Base-by-base conservation (phyloP, 495 filamentous ascomycete species). In the Cairneyella variabilis region DNA sequence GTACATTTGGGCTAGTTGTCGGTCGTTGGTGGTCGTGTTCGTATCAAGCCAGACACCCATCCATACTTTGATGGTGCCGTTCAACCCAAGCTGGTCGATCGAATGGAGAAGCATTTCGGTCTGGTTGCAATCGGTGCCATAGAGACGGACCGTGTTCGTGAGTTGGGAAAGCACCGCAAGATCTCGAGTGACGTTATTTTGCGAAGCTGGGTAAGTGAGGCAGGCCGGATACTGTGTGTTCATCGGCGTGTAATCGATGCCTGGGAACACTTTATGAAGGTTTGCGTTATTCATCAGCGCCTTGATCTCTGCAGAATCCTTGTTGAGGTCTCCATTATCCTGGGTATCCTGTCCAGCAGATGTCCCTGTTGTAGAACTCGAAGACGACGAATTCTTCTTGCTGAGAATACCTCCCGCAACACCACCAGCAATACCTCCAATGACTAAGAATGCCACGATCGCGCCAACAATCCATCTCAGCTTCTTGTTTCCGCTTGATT, bases 101-200 rank as follows among this genome's bases (percentile, higher is more conserved):
- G 91, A 82, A 61, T 92, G 83, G 36, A 97, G 77, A 1, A 93
- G 85, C 89, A 97, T 90, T 65, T 96, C 83, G 0, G 93, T 97
- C 68, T 97, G 92, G 66, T 97, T 97, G 77, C 93, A 98, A 70
- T 98, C 93, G 14, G 89, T 97, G 21, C 93, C 93, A 66, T 98
- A 98, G 12, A 97, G 77, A 1, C 92, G 88, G 38, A 98, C 77
- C 2, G 80, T 85, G 66, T 95, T 91, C 51, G 90, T 97, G 27
- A 98, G 75, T 65, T 96, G 91, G 3, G 89, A 91, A 16, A 98
- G 79, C 9, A 96, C 85, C 21, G 93, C 93, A 48, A 98, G 70
- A 62, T 98, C 93, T 34, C 87, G 81, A 5, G 93, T 98, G 60
- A 98, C 76, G 61, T 97, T 96, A 71, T 97, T 95, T 66, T 96